Evolutionary conservation across 495 filamentous ascomycete genomes (phyloP), one percentile per base, ranked within the genome.

Genomic region (Podospora bellae-mahoneyi): DNA sequence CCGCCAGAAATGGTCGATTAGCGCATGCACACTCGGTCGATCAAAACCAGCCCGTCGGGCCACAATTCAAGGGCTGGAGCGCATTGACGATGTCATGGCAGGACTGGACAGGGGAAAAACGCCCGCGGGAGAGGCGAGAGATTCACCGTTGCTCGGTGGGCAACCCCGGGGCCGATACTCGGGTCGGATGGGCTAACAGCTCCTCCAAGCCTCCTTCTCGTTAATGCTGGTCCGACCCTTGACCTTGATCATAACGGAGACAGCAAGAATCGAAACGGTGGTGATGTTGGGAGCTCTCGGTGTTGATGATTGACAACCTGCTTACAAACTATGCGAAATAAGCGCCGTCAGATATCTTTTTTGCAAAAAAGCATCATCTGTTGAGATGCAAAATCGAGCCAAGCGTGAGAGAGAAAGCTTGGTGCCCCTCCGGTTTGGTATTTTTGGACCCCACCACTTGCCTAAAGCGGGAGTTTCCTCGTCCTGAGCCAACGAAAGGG

Each of bases 391-490:
- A 39, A 39, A 39, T 39, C 34, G 5, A 23, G 23, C 23, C 23
- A 57, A 58, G 13, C 55, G 7, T 15, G 55, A 26, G 13, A 20
- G 18, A 20, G 6, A 58, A 58, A 23, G 15, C 30, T 10, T 57
- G 54, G 9, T 58, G n/a, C 55, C 55, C n/a, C n/a, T 58, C 55
- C 19, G 23, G 55, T 58, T 58, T 19, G 55, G 55, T 58, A 58
- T 58, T 58, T 58, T 26, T 58, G 55, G 55, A 58, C 55, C 55
- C 55, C 55, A 58, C 55, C 55, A 58, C 23, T 26, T 58, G n/a
- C 55, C 55, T 20, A 58, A 58, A 20, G n/a, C 55, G 18, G 39
- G 7, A 48, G 39, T 48, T 58, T 20, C 15, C 55, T 26, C 55
- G 55, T 19, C 55, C 2, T 20, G 55, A 58, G 39, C 55, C 55